phyloP scores from a whole-genome alignment of 2,329 filamentous ascomycete species.

The Fusarium paranaense region DNA sequence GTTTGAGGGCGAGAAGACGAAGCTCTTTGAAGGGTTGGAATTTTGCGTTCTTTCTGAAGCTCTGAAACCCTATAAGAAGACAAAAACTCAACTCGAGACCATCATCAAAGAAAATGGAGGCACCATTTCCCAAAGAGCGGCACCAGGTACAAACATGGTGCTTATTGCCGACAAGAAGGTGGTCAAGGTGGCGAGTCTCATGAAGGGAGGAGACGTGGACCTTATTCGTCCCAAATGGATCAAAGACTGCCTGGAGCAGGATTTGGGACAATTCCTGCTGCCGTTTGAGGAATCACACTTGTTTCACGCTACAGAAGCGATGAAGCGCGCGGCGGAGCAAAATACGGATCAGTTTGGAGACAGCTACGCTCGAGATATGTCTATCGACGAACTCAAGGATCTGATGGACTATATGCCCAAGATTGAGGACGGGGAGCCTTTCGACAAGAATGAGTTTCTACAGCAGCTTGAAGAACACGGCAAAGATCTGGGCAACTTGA shows the following conservation, averaged over 20 bases:
- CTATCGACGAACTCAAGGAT: constrained; percentile 69
- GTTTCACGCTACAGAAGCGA: constrained; percentile 72
- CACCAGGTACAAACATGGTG: constrained; percentile 70
- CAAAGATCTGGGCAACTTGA: constrained; percentile 61
- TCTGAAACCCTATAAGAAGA: constrained; percentile 74
- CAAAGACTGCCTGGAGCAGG: constrained; percentile 79
- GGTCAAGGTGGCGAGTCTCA: constrained; percentile 85
- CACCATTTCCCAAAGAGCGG: constrained; percentile 79
- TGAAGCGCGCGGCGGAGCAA: constrained; percentile 64
- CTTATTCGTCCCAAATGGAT: constrained; percentile 87
- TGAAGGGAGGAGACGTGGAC: constrained; percentile 76
- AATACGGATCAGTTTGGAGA: constrained; percentile 85
- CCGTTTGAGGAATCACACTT: constrained; percentile 73
- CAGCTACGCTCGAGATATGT: constrained; percentile 80
- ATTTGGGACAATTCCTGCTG: constrained; percentile 70
- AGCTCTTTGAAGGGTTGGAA: constrained; percentile 79
- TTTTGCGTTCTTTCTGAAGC: constrained; percentile 90
- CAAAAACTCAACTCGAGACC: constrained; percentile 82
- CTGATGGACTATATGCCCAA: constrained; percentile 64
- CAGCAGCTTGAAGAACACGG: constrained; percentile 67
- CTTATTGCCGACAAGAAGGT: constrained; percentile 83
- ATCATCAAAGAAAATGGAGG: constrained; percentile 88
- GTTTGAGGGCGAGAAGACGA: constrained; percentile 68
- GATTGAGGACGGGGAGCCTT: constrained; percentile 53
- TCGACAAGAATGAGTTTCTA: constrained; percentile 61